Percentiles rank a stretch among this genome's conserved stretches.
These are phyloP conservation scores for Cryptococcus amylolentus DNA, from an alignment of 1,284 basidiomycete genomes.

Conservation along the genomic window DNA sequence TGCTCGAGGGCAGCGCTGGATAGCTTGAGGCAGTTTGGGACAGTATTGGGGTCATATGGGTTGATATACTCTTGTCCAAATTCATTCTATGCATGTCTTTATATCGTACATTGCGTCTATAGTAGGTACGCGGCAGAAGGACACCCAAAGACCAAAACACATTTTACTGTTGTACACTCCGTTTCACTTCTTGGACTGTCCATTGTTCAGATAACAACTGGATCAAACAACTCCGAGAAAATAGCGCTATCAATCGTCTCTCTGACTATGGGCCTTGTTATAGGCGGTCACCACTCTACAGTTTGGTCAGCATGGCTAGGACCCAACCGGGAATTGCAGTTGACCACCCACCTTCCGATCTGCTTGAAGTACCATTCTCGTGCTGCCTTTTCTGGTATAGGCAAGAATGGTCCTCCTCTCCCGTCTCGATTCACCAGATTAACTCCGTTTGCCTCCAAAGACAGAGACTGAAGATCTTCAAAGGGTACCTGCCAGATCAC, in stretches of 20 bases:
- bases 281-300: conserved; percentile 38
- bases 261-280: conserved; percentile 38
- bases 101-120: too few species aligned
- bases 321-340: neutral
- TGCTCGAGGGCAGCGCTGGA: too few species aligned
- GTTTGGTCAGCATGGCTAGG: conserved; percentile 1
- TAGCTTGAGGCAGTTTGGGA: too few species aligned
- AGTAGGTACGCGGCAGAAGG: too few species aligned
- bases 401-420: conserved; percentile 57
- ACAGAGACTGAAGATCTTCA: conserved; percentile 79
- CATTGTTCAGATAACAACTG: too few species aligned
- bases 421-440: conserved; percentile 64
- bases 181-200: too few species aligned
- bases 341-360: conserved; percentile 47
- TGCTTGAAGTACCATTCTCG: conserved; percentile 59
- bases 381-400: conserved; percentile 53
- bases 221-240: too few species aligned
- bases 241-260: conserved; percentile 8
- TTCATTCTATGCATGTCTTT: too few species aligned
- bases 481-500: conserved; percentile 92
- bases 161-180: too few species aligned
- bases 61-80: too few species aligned
- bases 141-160: too few species aligned
- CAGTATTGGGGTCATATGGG: too few species aligned
- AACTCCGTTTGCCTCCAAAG: conserved; percentile 83